A percentile compares a stretch with the other conserved stretches of the same genome.
phyloP scores from a whole-genome alignment of 805 yeast species.

The Candida sanyiensis region DNA sequence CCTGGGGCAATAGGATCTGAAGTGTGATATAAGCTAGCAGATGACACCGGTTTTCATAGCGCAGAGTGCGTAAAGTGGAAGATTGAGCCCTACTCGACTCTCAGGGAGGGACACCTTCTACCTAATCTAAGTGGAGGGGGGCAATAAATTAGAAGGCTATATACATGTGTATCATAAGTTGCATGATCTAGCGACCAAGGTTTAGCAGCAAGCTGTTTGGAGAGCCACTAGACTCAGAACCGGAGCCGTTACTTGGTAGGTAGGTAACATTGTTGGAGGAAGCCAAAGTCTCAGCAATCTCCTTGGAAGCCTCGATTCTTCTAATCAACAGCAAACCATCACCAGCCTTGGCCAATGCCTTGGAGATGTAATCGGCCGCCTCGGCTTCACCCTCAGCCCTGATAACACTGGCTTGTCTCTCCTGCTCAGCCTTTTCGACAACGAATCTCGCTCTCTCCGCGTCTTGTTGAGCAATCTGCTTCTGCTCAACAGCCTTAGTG shows the following conservation, averaged over 20 bases:
- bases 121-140: no score
- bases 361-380: slow-evolving; percentile 91
- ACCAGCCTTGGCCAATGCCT: slow-evolving; percentile 89
- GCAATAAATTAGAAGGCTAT: slow-evolving; percentile 4
- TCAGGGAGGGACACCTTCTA: no score
- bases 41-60: no score
- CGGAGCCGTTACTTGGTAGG: slow-evolving; percentile 56
- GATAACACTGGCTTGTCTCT: slow-evolving; percentile 87
- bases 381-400: slow-evolving; percentile 99
- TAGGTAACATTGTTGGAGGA: slow-evolving; percentile 81
- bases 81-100: no score
- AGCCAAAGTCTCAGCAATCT: slow-evolving; percentile 86
- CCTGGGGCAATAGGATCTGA: no score
- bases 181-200: slow-evolving; percentile 51
- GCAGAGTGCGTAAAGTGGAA: no score
- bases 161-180: not conserved
- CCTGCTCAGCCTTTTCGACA: slow-evolving; percentile 96
- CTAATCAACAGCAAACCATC: slow-evolving; percentile 91
- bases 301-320: slow-evolving; percentile 94
- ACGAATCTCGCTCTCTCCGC: slow-evolving; percentile 93
- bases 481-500: slow-evolving; percentile 97
- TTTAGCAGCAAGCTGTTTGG: slow-evolving; percentile 57
- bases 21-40: no score
- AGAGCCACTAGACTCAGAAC: slow-evolving; percentile 28
- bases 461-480: slow-evolving; percentile 98